A percentile compares a stretch with the other conserved stretches of the same genome.
Conservation (phyloP, 768 basidiomycete species). For the Omphalotus guepiniiformis region DNA sequence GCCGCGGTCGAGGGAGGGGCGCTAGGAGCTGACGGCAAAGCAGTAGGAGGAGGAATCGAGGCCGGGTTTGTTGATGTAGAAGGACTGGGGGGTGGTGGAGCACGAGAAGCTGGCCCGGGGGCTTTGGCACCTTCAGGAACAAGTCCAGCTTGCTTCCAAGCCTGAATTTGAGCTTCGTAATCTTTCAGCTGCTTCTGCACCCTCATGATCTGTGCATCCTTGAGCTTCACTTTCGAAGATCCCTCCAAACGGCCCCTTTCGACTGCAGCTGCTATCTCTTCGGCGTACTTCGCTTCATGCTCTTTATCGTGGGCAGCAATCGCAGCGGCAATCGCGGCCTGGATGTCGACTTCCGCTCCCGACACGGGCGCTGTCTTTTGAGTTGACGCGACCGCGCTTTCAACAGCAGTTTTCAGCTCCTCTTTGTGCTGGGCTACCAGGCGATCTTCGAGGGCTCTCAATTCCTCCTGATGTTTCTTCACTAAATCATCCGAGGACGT, state of each 20-base stretch:
- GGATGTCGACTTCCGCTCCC: constrained; percentile 31
- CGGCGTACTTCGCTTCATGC: constrained; percentile 40
- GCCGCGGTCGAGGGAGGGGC: constrained; percentile 14
- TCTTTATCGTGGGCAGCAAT: constrained; percentile 46
- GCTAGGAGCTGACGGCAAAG: constrained; percentile 16
- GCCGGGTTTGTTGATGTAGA: constrained; percentile 16
- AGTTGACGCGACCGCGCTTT: constrained; percentile 38
- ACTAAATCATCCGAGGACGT: constrained; percentile 20
- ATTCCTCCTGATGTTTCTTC: constrained; percentile 57
- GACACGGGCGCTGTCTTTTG: constrained; percentile 27
- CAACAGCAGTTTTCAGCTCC: constrained; percentile 51
- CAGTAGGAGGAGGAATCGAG: constrained; percentile 17
- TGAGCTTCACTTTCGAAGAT: constrained; percentile 57
- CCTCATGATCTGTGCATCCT: constrained; percentile 65
- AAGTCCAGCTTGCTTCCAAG: constrained; percentile 48
- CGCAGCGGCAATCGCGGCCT: constrained; percentile 47
- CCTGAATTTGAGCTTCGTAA: constrained; percentile 58
- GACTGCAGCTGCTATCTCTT: constrained; percentile 60
- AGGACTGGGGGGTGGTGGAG: constrained; percentile 25
- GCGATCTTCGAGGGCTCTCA: constrained; percentile 50
- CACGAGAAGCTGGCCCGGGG: constrained; percentile 21
- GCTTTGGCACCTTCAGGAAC: constrained; percentile 32
- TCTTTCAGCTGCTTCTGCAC: constrained; percentile 63
- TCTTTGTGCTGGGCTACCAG: constrained; percentile 49
- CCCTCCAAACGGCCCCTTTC: constrained; percentile 68